phyloP scores from a whole-genome alignment of 202 grass and related monocot species.

The Setaria italica region DNA sequence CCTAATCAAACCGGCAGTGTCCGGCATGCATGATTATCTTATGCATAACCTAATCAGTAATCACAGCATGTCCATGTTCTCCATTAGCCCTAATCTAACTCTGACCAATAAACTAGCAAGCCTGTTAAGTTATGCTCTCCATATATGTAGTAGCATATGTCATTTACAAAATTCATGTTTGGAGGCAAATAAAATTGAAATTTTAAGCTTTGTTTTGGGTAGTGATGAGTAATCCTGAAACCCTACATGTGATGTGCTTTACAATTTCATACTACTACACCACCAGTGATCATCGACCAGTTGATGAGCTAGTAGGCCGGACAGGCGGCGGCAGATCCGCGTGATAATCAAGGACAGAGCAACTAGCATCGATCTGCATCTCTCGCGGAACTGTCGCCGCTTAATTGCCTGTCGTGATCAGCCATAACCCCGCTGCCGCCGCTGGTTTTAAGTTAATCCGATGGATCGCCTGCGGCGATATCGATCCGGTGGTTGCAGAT shows the following conservation, averaged over 20 bases:
- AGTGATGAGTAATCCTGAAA: neutral
- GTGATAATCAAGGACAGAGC: neutral
- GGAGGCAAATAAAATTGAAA: neutral
- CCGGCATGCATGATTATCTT: neutral
- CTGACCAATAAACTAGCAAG: neutral
- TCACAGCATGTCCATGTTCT: neutral
- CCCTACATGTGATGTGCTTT: neutral
- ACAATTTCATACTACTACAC: too few relatives aligned
- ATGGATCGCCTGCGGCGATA: neutral
- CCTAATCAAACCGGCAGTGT: constrained; percentile 18
- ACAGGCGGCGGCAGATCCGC: too few relatives aligned
- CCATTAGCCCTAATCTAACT: constrained; percentile 2
- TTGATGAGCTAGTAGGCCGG: too few relatives aligned
- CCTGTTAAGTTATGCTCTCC: too few relatives aligned
- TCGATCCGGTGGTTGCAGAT: constrained; percentile 48
- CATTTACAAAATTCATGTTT: neutral
- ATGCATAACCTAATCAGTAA: constrained; percentile 12
- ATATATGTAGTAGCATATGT: neutral
- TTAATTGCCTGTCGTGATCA: constrained; percentile 43
- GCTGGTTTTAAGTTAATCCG: neutral
- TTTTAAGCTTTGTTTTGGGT: neutral
- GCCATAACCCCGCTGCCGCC: constrained; percentile 21
- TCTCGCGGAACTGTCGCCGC: constrained; percentile 16
- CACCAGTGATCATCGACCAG: too few relatives aligned
- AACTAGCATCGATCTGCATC: neutral